Percentiles rank a stretch among this genome's conserved stretches.
Conservation (phyloP, 208 protist genomes). For the Wallacemonas collosoma region DNA sequence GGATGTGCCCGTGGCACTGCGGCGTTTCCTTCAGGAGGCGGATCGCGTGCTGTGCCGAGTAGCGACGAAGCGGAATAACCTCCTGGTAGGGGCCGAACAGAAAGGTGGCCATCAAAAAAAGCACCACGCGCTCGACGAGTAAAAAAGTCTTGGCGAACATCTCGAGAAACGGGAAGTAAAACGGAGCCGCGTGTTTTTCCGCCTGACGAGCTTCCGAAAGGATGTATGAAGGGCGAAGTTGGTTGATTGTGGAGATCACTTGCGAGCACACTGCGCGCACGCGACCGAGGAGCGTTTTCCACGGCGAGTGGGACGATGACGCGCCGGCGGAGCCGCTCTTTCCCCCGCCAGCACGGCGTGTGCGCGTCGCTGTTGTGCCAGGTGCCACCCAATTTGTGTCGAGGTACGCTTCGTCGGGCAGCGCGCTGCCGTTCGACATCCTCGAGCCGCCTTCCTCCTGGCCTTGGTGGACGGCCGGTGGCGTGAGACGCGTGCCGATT, state of each 20-base stretch:
- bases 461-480: neutral
- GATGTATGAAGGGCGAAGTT: conserved; percentile 35
- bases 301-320: neutral
- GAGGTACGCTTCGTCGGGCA: conserved; percentile 33
- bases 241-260: neutral
- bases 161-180: conserved; percentile 19
- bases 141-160: conserved; percentile 22
- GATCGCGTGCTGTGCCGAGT: conserved; percentile 37
- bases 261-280: conserved; percentile 13
- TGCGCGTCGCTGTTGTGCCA: too few relatives aligned
- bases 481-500: conserved; percentile 32
- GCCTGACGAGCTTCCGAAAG: conserved; percentile 35
- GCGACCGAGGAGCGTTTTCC: neutral
- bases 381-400: conserved; percentile 23
- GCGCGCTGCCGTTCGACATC: neutral
- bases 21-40: conserved; percentile 43
- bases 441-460: too few relatives aligned
- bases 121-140: conserved; percentile 40
- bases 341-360: too few relatives aligned
- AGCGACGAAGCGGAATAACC: conserved; percentile 37
- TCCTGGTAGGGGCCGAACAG: conserved; percentile 73
- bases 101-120: conserved; percentile 66
- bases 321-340: neutral
- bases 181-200: neutral
- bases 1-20: conserved; percentile 51